Base-by-base conservation (phyloP, 2,329 filamentous ascomycete genomes). In the Epichloe elymi region DNA sequence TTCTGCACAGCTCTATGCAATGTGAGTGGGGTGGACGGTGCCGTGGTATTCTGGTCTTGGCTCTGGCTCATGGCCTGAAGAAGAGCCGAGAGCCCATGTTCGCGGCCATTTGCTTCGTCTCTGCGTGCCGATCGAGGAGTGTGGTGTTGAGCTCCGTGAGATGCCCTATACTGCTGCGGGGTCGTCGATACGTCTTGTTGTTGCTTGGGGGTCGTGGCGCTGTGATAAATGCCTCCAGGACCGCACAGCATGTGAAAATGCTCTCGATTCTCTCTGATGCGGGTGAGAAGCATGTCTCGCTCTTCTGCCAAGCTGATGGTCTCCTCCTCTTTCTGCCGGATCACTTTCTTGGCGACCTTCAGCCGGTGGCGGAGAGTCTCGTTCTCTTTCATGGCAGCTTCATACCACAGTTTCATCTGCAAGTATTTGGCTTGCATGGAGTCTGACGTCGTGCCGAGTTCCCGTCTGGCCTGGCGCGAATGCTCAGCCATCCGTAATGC, bases 181-280 rank as follows among this genome's bases (percentile, higher is more conserved):
- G n/a, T n/a, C n/a, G n/a, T n/a, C n/a, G n/a, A n/a, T n/a, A n/a
- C n/a, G n/a, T n/a, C n/a, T n/a, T n/a, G n/a, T n/a, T 76, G 65
- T 56, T 73, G 65, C 69, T 74, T 69, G 56, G 83, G 81, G 2
- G 79, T 82, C 53, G 83, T 68, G 52, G 80, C 74, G 52, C 78
- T 71, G 54, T 85, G 78, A 51, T 82, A 82, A 36, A 80, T 78
- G 48, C 80, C 82, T 14, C 85, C 84, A 2, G 87, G 86, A 59
- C 86, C 85, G 60, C 86, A 83, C 46, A 95, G 78, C 61, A 78
- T 77, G 53, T 87, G 86, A 59, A 95, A 82, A 61, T 95, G 89
- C 62, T 94, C 86, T 55, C 91, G 76, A 62, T 95, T 95, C 64
- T 95, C 88, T 41, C 86, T 81, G 56, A 97, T 95, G 19, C 91